Base-by-base conservation (phyloP, 1,284 basidiomycete genomes). In the Hemileia vastatrix region DNA sequence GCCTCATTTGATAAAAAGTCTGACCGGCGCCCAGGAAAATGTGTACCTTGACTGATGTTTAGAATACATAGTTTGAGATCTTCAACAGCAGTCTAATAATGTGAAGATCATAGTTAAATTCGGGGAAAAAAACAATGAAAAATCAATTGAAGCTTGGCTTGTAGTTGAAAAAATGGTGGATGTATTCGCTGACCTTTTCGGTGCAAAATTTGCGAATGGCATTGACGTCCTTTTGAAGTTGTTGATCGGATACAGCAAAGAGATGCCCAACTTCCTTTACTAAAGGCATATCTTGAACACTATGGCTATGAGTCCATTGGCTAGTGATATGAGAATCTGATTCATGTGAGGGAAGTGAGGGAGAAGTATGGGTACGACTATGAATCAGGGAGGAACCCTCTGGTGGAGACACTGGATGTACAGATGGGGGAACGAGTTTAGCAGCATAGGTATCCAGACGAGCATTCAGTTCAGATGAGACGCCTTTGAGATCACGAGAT, bases 1-100 rank as follows among this genome's bases (percentile, higher is more conserved):
- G 87, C 87, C 0, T 84, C 82, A 2, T 87, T 87, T 61, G 77
- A 84, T 24, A 83, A 81, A 70, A 97, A 98, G 75, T 98, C 93
- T 67, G 89, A 85, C 66, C 86, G 81, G 52, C 86, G 82, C 31
- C 88, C 91, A 0, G 93, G 91, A 74, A 93, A 91, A 0, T 87
- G 78, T 19, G 83, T 80, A 45, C 89, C 87, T 5, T 88, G 86
- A 64, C 87, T 88, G 74, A 97, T 87, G 67, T 92, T 90, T 78
- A 91, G 93, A 59, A 96, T 80, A 73, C 89, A 92, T 32, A 86
- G 88, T 86, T 93, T 77, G 3, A 72, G 53, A 63, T 64, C 45
- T 11, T 51, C 52, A 57, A 59, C n/a, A 5, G 54, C 63, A 54
- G 56, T 52, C 57, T 58, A 36, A 36, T 24, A 56, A 50, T 9